Percentiles rank a stretch among this genome's conserved stretches.
phyloP scores from a whole-genome alignment of 2,329 filamentous ascomycete genomes.

The Colletotrichum sp. region DNA sequence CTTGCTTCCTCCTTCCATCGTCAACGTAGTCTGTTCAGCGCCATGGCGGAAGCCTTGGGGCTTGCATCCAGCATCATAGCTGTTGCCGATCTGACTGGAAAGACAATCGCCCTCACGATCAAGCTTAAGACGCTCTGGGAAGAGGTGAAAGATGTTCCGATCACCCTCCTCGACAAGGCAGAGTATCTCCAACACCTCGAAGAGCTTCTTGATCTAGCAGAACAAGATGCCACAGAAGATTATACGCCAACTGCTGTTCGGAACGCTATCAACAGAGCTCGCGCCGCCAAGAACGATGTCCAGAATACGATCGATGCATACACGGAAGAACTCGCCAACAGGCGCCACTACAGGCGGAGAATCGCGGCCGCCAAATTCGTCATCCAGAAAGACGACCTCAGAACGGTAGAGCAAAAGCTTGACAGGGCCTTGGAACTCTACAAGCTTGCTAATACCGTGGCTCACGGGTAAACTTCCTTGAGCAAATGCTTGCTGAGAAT shows the following conservation, averaged over 20 bases:
- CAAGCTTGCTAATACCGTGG: neutral
- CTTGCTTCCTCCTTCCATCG: neutral
- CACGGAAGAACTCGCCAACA: neutral
- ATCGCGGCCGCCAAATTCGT: neutral
- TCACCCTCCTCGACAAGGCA: fast-evolving
- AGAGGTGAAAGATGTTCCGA: fast-evolving
- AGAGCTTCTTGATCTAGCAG: neutral
- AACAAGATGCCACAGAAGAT: neutral
- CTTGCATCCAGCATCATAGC: fast-evolving
- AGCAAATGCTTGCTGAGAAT: neutral
- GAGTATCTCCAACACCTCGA: neutral
- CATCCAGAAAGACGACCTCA: neutral
- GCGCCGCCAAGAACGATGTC: neutral
- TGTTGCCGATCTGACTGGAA: neutral
- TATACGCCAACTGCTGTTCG: fast-evolving
- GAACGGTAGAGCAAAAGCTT: neutral
- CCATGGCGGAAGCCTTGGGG: neutral
- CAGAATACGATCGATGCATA: neutral
- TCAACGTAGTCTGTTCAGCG: fast-evolving
- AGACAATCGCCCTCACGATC: fast-evolving
- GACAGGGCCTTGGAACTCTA: neutral
- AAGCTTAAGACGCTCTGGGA: neutral
- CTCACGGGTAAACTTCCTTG: fast-evolving
- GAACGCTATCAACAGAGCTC: neutral
- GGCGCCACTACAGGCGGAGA: fast-evolving